These are phyloP conservation scores for Cucumis variabilis DNA, from an alignment of 331 rosid species.

Conservation along the genomic window DNA sequence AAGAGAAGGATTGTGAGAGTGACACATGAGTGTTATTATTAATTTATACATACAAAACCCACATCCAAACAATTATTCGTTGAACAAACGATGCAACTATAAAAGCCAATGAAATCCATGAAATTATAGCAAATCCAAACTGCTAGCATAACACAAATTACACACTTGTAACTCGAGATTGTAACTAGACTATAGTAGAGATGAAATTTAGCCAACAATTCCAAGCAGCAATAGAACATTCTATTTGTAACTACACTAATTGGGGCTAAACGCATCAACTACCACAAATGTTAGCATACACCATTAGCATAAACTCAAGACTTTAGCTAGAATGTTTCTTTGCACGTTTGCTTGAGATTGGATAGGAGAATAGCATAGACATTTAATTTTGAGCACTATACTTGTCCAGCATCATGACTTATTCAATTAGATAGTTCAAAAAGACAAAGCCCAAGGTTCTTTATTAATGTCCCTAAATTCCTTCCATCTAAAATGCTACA, in stretches of 20 bases:
- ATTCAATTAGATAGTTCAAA: constrained; percentile 6
- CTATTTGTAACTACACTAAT: no score
- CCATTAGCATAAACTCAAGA: background rate
- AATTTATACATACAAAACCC: no score
- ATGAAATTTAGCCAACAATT: background rate
- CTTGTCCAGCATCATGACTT: background rate
- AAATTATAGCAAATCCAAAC: no score
- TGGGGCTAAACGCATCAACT: background rate
- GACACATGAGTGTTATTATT: no score
- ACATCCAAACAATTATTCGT: no score
- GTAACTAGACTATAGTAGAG: background rate
- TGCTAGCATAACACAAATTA: background rate
- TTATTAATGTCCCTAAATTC: no score
- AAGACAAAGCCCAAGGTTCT: background rate
- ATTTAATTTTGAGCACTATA: background rate
- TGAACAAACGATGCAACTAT: no score
- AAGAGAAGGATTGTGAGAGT: no score
- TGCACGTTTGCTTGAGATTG: background rate
- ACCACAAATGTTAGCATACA: background rate
- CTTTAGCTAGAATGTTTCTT: background rate
- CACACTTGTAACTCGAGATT: background rate
- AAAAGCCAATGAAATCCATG: no score
- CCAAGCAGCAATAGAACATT: no score
- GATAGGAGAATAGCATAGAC: background rate
- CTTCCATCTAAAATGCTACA: background rate